phyloP scores from a whole-genome alignment of 176 grass and related monocot genomes.

The Aegilops sharonensis region DNA sequence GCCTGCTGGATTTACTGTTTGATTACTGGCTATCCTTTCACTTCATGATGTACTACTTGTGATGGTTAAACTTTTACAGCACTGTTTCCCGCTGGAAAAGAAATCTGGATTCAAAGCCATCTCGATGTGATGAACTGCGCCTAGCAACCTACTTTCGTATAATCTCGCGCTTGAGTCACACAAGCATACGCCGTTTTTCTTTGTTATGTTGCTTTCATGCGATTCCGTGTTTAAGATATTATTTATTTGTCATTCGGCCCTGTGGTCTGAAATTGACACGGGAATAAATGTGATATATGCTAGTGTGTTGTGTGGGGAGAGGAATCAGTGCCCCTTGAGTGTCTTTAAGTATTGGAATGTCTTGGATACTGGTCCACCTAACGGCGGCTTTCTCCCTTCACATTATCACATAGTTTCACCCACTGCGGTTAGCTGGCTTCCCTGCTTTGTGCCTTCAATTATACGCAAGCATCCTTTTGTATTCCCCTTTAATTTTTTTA shows the following conservation, averaged over 20 bases:
- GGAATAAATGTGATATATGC: slow-evolving; percentile 31
- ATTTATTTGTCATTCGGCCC: background rate
- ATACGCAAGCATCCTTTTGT: slow-evolving; percentile 20
- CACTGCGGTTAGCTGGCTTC: slow-evolving; percentile 24
- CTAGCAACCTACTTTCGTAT: background rate
- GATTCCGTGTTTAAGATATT: slow-evolving; percentile 5
- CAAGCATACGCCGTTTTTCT: background rate
- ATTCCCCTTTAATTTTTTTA: background rate
- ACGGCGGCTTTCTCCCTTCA: slow-evolving; percentile 20
- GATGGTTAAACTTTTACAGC: background rate
- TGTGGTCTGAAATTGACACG: background rate
- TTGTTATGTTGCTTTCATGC: slow-evolving; percentile 5
- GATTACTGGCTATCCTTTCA: background rate
- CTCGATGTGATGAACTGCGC: background rate
- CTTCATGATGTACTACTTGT: background rate
- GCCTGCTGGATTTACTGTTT: background rate
- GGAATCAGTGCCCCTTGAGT: slow-evolving; percentile 45
- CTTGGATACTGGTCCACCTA: slow-evolving; percentile 37
- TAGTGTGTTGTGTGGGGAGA: slow-evolving; percentile 24
- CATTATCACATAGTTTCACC: slow-evolving; percentile 33
- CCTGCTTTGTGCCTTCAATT: slow-evolving; percentile 24
- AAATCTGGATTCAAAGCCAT: background rate
- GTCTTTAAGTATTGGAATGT: slow-evolving; percentile 51
- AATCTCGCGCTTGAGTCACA: background rate
- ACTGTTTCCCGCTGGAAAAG: background rate